Percentiles rank a stretch among this genome's conserved stretches.
These are phyloP conservation scores for Penicillium palitans DNA, from an alignment of 2,329 filamentous ascomycete genomes.

Conservation along the genomic window DNA sequence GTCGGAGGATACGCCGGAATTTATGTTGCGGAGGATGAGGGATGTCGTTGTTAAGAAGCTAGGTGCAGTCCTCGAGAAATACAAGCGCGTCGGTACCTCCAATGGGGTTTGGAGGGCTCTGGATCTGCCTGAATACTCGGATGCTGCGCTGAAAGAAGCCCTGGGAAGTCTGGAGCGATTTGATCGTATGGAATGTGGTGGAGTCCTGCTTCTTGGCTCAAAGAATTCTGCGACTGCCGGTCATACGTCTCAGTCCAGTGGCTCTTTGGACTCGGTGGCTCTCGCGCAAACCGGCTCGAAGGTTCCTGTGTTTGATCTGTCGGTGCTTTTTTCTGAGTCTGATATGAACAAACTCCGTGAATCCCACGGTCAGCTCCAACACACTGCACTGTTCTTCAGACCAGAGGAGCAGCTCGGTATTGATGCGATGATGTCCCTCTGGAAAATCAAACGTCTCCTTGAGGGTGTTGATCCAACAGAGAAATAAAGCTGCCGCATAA, in stretches of 20 bases:
- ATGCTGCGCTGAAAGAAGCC: constrained; percentile 22
- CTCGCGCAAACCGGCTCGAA: constrained; percentile 31
- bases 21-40: constrained; percentile 43
- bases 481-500: background rate
- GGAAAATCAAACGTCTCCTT: constrained; percentile 41
- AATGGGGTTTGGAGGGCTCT: constrained; percentile 33
- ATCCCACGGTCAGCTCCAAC: constrained; percentile 31
- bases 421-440: constrained; percentile 39
- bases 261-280: constrained; percentile 28
- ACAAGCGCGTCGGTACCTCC: constrained; percentile 17
- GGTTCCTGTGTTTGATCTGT: constrained; percentile 43
- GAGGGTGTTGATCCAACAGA: background rate
- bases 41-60: constrained; percentile 40
- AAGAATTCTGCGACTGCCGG: background rate
- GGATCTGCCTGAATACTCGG: constrained; percentile 21
- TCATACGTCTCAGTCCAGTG: background rate
- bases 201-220: constrained; percentile 25
- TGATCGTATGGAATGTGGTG: constrained; percentile 34
- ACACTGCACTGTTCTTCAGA: constrained; percentile 39
- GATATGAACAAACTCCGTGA: constrained; percentile 34
- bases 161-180: constrained; percentile 25
- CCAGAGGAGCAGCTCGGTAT: constrained; percentile 31
- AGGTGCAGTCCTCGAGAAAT: constrained; percentile 30
- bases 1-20: constrained; percentile 50
- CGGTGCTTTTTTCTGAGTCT: constrained; percentile 31